These are phyloP conservation scores for Termitomyces sp. DNA, from an alignment of 1,284 basidiomycete genomes.

Conservation along the genomic window DNA sequence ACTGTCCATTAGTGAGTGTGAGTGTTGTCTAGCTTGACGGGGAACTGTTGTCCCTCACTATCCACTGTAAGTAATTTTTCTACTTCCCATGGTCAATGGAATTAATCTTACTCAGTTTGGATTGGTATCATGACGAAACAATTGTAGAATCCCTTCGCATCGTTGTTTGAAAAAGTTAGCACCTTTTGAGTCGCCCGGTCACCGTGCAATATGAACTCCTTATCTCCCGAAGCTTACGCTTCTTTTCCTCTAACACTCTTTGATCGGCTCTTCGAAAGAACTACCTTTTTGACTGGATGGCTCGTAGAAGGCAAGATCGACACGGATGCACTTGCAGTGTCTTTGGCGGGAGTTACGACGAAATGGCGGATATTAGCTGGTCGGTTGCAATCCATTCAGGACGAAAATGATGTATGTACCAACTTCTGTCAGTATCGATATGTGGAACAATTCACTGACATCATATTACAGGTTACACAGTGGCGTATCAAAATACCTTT, in stretches of 20 bases:
- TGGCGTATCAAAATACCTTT: conserved; percentile 33
- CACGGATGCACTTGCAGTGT: conserved; percentile 23
- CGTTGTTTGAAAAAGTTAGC: background rate
- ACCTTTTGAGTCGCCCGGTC: background rate
- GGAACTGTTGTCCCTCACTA: background rate
- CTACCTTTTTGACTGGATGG: conserved; percentile 31
- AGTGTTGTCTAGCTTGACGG: background rate
- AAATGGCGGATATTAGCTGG: conserved; percentile 39
- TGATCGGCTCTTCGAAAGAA: conserved; percentile 21
- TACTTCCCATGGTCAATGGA: background rate
- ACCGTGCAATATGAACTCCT: conserved; percentile 8
- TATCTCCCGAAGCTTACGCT: conserved; percentile 7
- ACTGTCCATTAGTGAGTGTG: no score
- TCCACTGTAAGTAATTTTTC: background rate
- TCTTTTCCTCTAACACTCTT: conserved; percentile 21
- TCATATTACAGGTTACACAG: conserved; percentile 20
- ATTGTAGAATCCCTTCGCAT: background rate
- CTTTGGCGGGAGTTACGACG: conserved; percentile 28
- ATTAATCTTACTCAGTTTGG: background rate
- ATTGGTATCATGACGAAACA: background rate
- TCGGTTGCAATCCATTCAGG: conserved; percentile 26
- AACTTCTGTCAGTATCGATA: background rate
- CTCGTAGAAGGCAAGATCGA: conserved; percentile 35
- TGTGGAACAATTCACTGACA: background rate
- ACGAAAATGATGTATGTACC: conserved; percentile 17